These are phyloP conservation scores for Xerophyta viscosa DNA, from an alignment of 106 monocot genomes.

Conservation along the genomic window DNA sequence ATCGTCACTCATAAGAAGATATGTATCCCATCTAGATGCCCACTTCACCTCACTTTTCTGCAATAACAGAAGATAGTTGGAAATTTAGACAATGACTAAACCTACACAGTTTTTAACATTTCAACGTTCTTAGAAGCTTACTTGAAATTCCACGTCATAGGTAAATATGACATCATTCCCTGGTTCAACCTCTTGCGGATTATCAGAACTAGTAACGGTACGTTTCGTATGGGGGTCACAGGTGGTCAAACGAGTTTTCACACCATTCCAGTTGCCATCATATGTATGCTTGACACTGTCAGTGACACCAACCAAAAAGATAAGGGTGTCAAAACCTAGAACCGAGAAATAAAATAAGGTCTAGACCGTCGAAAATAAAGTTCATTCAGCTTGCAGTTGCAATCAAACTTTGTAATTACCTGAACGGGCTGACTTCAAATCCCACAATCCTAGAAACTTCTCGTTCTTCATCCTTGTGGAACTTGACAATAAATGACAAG, in stretches of 20 bases:
- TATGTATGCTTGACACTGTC: conserved; percentile 84
- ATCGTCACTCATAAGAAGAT: no score
- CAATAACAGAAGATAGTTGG: no score
- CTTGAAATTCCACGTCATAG: conserved; percentile 87
- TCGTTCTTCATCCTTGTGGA: conserved; percentile 63
- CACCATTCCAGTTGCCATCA: conserved; percentile 77
- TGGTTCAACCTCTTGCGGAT: conserved; percentile 76
- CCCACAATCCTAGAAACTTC: conserved; percentile 89
- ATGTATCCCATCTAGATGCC: conserved; percentile 96
- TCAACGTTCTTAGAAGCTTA: conserved; percentile 7
- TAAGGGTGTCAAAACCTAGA: neutral
- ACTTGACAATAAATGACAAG: conserved; percentile 86
- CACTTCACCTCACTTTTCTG: conserved; percentile 92
- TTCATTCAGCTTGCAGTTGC: neutral
- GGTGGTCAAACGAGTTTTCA: conserved; percentile 61
- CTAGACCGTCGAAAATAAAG: neutral
- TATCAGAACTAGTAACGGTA: conserved; percentile 59
- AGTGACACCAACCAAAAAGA: neutral
- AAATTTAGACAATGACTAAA: no score
- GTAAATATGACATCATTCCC: conserved; percentile 91
- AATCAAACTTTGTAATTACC: conserved; percentile 22
- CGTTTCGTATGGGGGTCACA: conserved; percentile 87
- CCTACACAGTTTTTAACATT: no score
- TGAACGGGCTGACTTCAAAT: conserved; percentile 91
- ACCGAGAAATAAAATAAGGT: neutral